These are phyloP conservation scores for Globisporangium irregulare DNA, from an alignment of 352 stramenopile species.

Conservation along the genomic window DNA sequence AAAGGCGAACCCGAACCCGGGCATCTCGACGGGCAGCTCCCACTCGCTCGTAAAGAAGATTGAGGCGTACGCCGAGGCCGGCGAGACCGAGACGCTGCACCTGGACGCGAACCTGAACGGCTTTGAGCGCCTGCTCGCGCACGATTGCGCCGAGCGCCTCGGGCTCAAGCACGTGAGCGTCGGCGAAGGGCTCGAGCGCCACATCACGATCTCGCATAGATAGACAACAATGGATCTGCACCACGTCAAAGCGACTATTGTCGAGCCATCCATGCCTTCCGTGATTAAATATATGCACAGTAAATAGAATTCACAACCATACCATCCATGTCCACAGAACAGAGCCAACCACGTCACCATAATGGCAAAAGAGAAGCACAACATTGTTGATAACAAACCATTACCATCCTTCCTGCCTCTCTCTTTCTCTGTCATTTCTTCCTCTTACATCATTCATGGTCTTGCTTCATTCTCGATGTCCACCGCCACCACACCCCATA, in stretches of 20 bases:
- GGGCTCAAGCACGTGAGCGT: slow-evolving; percentile 69
- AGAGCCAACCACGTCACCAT: background rate
- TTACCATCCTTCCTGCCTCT: background rate
- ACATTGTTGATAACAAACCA: background rate
- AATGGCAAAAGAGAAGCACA: background rate
- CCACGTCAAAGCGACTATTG: background rate
- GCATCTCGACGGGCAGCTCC: slow-evolving; percentile 60
- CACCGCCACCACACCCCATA: background rate
- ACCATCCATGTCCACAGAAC: background rate
- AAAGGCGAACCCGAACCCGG: slow-evolving; percentile 18
- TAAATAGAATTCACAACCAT: background rate
- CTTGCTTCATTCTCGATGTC: background rate
- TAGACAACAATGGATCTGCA: background rate
- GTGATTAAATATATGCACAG: slow-evolving; percentile 10
- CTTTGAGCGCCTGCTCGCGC: slow-evolving; percentile 77
- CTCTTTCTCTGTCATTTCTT: background rate
- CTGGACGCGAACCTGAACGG: slow-evolving; percentile 75
- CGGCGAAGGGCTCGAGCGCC: slow-evolving; percentile 65
- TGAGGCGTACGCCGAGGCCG: slow-evolving; percentile 60
- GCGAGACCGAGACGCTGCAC: slow-evolving; percentile 45
- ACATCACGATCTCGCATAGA: slow-evolving; percentile 60
- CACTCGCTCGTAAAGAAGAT: slow-evolving; percentile 87
- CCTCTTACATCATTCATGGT: slow-evolving; percentile 6
- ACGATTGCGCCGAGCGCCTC: slow-evolving; percentile 79
- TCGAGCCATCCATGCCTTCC: background rate